Percentiles rank a stretch among this genome's conserved stretches.
Conservation (phyloP, 768 basidiomycete genomes). For the Tulasnella sp. region DNA sequence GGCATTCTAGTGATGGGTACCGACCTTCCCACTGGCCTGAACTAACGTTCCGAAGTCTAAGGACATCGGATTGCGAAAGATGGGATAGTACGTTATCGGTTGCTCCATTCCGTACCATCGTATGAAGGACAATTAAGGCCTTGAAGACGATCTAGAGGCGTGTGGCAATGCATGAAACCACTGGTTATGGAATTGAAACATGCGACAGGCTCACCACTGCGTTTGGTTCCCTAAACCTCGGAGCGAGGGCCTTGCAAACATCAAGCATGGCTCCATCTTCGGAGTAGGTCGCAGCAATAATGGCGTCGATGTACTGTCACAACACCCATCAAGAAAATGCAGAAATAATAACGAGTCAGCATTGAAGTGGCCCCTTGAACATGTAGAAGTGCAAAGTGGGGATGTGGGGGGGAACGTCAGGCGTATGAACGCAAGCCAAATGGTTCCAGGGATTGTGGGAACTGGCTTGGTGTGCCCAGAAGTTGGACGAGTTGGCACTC, state of each 20-base stretch:
- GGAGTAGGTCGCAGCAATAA: slow-evolving; percentile 93
- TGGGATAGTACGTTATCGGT: slow-evolving; percentile 85
- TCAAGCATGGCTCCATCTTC: slow-evolving; percentile 89
- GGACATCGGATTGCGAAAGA: slow-evolving; percentile 67
- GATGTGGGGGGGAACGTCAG: not conserved
- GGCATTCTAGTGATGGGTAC: slow-evolving; percentile 18
- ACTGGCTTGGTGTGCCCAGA: not conserved
- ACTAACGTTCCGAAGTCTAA: slow-evolving; percentile 71
- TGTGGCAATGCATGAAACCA: not conserved
- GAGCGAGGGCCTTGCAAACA: slow-evolving; percentile 77
- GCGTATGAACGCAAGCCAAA: not conserved
- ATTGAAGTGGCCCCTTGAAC: not conserved
- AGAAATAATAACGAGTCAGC: not conserved
- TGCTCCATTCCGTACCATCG: slow-evolving; percentile 92
- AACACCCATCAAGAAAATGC: not conserved
- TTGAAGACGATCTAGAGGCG: slow-evolving; percentile 82
- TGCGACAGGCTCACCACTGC: slow-evolving; percentile 45
- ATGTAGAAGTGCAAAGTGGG: not conserved
- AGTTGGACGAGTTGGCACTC: slow-evolving; percentile 16
- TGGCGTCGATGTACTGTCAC: slow-evolving; percentile 82
- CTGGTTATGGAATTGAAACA: not conserved
- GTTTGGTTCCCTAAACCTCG: slow-evolving; percentile 83
- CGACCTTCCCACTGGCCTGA: slow-evolving; percentile 79
- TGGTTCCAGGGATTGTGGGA: slow-evolving; percentile 4
- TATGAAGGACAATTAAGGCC: slow-evolving; percentile 86